These are phyloP conservation scores for Penicillium soppii DNA, from an alignment of 495 filamentous ascomycete species.

Conservation along the genomic window DNA sequence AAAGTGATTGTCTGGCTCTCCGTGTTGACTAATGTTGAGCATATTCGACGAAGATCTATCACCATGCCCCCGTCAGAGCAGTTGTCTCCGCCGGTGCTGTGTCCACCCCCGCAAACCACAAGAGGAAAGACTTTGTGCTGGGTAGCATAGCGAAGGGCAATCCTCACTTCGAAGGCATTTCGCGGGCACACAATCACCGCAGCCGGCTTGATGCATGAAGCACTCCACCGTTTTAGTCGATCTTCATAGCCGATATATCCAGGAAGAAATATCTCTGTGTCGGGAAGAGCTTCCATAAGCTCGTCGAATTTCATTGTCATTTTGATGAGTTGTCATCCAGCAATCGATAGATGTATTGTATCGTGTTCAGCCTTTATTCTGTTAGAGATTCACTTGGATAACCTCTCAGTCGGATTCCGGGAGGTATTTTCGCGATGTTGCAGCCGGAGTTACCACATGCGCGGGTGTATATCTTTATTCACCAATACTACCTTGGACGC, in stretches of 20 bases:
- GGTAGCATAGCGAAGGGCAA: background rate
- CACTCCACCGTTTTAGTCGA: background rate
- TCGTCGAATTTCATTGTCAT: background rate
- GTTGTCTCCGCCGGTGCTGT: background rate
- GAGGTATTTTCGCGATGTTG: too few relatives aligned
- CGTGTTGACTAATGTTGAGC: constrained; percentile 37
- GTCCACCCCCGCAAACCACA: background rate
- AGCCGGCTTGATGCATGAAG: background rate
- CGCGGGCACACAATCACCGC: background rate
- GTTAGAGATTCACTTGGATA: background rate
- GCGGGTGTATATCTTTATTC: too few relatives aligned
- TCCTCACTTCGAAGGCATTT: background rate
- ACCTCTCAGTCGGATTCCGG: too few relatives aligned
- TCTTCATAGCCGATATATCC: background rate
- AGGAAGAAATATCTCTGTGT: background rate
- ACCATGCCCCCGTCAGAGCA: constrained; percentile 32
- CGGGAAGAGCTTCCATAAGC: background rate
- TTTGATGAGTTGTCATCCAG: background rate
- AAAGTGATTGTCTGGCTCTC: constrained; percentile 35
- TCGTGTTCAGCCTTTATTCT: background rate
- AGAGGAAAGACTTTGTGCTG: constrained; percentile 1
- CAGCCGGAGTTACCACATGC: too few relatives aligned
- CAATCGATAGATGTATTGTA: too few relatives aligned
- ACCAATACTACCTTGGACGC: too few relatives aligned
- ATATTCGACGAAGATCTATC: constrained; percentile 47